A percentile compares a stretch with the other conserved stretches of the same genome.
phyloP scores from a whole-genome alignment of 192 early-diverging fungal species.

The Umbelopsis isabellina region DNA sequence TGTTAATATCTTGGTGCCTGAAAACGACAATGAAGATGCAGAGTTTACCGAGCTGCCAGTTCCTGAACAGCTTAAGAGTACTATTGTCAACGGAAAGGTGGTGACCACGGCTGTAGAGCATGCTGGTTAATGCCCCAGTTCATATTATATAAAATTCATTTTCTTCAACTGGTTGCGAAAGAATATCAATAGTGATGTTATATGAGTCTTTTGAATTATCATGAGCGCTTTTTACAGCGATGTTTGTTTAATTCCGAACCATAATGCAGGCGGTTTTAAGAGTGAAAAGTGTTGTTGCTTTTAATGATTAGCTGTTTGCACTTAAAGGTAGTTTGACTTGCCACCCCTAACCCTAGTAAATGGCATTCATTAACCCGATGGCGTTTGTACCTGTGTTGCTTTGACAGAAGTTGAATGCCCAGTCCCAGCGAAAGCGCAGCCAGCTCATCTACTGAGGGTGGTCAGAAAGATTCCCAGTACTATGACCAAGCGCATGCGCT shows the following conservation, averaged over 20 bases:
- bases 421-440: background rate
- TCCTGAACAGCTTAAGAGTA: constrained; percentile 91
- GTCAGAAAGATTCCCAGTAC: constrained; percentile 2
- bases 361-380: background rate
- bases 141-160: background rate
- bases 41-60: constrained; percentile 85
- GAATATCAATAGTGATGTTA: background rate
- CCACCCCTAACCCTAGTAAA: background rate
- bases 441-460: constrained; percentile 12
- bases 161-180: background rate
- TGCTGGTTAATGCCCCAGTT: constrained; percentile 28
- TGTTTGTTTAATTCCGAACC: too few species aligned
- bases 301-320: too few species aligned
- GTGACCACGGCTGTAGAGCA: constrained; percentile 88
- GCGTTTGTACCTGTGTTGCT: background rate
- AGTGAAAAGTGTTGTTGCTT: too few species aligned
- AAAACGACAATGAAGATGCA: constrained; percentile 68
- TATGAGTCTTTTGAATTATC: background rate
- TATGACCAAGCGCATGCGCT: constrained; percentile 34
- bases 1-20: constrained; percentile 84
- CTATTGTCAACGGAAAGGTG: constrained; percentile 81
- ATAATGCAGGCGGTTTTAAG: too few species aligned
- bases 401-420: background rate
- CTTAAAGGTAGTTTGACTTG: too few species aligned
- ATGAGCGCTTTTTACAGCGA: too few species aligned